Evolutionary conservation across 2,329 filamentous ascomycete genomes (phyloP), one percentile per base, ranked within the genome.

Genomic region (Aureobasidium subglaciale): DNA sequence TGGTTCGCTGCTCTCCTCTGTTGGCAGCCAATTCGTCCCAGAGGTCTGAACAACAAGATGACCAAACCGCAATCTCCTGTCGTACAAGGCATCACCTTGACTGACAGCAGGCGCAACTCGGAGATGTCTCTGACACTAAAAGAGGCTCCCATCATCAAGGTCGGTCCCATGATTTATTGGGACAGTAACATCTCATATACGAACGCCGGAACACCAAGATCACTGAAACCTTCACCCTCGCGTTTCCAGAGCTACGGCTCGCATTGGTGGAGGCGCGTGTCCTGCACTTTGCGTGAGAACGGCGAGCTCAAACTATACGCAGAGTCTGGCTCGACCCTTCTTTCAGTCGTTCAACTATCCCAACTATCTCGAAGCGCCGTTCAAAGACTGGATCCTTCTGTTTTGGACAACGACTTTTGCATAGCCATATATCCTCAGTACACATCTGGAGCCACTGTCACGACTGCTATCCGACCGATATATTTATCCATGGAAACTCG

Each of bases 341-440:
- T 97, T 15, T 87, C 88, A 25, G 82, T 90, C 43, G 87, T 97
- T 52, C 90, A 95, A 64, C 78, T 99, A 5, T 88, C 90, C 11
- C 89, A 96, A 64, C 77, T 99, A 7, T 93, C 90, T 16, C 83
- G 93, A 54, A 93, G 87, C 68, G 90, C 92, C 8, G 85, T 99
- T 52, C 93, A 99, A 69, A 84, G 91, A 63, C 77, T 99, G 50
- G 90, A 97, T 69, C 83, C 84, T 52, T 95, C 91, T 5, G 92
- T 99, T 8, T 73, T 99, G 38, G 90, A 95, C 61, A 88, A 93
- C 68, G 90, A 96, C 58, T 93, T 88, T 66, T 97, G 91, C 73
- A 88, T 99, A 60, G 91, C 89, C 52, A 92, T 99, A 43, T 96
- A 96, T 66, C 92, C 93, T 15, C 91, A 92, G 60, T 97, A 99